Evolutionary conservation across 257 asterid species (phyloP).

Genomic region (Capsicum pubescens): DNA sequence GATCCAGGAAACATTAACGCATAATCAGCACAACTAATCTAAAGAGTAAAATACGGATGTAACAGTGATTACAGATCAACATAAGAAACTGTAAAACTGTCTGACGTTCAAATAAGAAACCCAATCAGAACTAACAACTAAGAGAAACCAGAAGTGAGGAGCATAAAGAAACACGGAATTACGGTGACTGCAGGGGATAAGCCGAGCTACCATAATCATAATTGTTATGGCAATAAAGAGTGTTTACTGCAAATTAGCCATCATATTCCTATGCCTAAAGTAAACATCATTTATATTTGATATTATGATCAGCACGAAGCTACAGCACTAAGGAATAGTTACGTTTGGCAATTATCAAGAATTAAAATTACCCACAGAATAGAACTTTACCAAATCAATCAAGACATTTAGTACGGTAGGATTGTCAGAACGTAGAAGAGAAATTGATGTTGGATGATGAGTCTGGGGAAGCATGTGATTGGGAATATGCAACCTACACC

Average conservation of each 20-base stretch:
- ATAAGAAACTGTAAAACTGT: constrained; percentile 2
- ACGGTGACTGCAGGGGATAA: background rate
- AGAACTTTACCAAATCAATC: constrained; percentile 75
- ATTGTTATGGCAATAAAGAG: background rate
- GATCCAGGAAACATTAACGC: constrained; percentile 18
- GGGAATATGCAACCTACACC: constrained; percentile 78
- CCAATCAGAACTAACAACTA: constrained; percentile 5
- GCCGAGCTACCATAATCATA: background rate
- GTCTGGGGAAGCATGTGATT: constrained; percentile 94
- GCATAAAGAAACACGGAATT: background rate
- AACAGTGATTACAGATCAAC: constrained; percentile 21
- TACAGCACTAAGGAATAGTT: constrained; percentile 3
- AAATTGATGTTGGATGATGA: constrained; percentile 76
- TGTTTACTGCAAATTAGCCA: background rate
- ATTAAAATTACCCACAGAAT: constrained; percentile 30
- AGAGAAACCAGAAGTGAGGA: constrained; percentile 7
- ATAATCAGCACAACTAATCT: constrained; percentile 3
- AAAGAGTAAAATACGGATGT: background rate
- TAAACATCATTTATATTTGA: background rate
- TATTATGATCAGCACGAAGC: constrained; percentile 6
- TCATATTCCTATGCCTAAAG: background rate
- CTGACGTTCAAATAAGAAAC: background rate
- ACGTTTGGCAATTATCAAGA: constrained; percentile 17
- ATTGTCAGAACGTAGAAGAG: constrained; percentile 71
- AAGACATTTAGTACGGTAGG: constrained; percentile 75